A percentile compares a stretch with the other conserved stretches of the same genome.
Conservation (phyloP, 1,139 yeast genomes). For the Insectozyma bohioensis region DNA sequence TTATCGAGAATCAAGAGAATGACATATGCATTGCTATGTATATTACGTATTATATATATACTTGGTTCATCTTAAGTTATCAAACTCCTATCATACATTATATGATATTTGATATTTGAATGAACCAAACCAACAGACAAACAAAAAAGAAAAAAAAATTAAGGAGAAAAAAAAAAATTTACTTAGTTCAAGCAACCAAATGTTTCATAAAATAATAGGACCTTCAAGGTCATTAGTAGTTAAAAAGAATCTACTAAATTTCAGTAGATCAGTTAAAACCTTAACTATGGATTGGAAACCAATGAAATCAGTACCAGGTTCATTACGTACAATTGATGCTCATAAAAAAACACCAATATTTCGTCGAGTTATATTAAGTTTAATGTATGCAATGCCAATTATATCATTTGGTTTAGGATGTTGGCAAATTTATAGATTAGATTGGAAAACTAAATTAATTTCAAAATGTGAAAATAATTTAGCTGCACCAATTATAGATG, state of each 20-base stretch:
- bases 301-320: slow-evolving; percentile 51
- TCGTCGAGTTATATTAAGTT: slow-evolving; percentile 51
- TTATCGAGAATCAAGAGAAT: no score
- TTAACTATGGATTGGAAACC: slow-evolving; percentile 87
- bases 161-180: no score
- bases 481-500: slow-evolving; percentile 64
- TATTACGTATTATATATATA: no score
- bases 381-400: slow-evolving; percentile 83
- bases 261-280: slow-evolving; percentile 47
- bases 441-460: slow-evolving; percentile 87
- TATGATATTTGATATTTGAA: not conserved
- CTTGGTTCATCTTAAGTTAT: no score
- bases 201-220: not conserved
- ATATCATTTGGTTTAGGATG: slow-evolving; percentile 84
- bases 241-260: slow-evolving; percentile 7
- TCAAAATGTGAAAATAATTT: slow-evolving; percentile 80
- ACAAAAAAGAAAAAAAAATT: no score
- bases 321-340: slow-evolving; percentile 41
- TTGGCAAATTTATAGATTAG: slow-evolving; percentile 86
- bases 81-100: not conserved
- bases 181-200: not conserved
- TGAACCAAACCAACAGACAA: no score
- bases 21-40: no score
- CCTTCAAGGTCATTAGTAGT: not conserved
- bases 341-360: slow-evolving; percentile 40